These are phyloP conservation scores for Rubia occidens DNA, from an alignment of 305 asterid genomes.

Conservation along the genomic window DNA sequence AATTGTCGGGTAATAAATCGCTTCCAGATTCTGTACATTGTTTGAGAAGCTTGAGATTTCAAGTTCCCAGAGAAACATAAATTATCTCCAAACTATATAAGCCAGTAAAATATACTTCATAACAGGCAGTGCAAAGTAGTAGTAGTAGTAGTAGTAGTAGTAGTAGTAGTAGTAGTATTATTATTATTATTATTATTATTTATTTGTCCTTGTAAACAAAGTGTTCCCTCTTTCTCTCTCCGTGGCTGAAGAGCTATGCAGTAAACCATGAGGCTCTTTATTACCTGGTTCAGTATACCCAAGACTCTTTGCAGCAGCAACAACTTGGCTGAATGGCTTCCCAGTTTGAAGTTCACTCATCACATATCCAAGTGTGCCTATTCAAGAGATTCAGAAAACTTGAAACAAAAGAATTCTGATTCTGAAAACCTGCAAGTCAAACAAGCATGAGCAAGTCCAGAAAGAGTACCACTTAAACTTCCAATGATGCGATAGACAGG, in stretches of 20 bases:
- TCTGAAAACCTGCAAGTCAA: slow-evolving; percentile 11
- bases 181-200: too few relatives aligned
- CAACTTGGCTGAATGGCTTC: slow-evolving; percentile 77
- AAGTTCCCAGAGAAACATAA: not conserved
- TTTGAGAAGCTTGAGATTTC: not conserved
- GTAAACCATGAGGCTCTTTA: slow-evolving; percentile 6
- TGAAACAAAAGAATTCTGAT: not conserved
- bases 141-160: too few relatives aligned
- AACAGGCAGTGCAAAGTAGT: not conserved
- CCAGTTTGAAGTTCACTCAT: slow-evolving; percentile 92
- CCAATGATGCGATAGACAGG: slow-evolving; percentile 66
- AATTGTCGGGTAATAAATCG: slow-evolving; percentile 1
- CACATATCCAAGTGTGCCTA: slow-evolving; percentile 94
- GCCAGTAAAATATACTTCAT: not conserved
- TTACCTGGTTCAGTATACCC: slow-evolving; percentile 98
- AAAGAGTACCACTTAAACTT: slow-evolving; percentile 70
- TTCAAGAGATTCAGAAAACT: slow-evolving; percentile 13
- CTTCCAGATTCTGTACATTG: not conserved
- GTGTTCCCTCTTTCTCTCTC: not conserved
- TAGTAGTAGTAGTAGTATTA: too few relatives aligned
- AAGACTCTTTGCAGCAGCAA: slow-evolving; percentile 69
- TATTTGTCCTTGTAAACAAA: not conserved
- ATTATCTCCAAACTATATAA: slow-evolving; percentile 1
- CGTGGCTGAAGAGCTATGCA: not conserved
- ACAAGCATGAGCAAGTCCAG: slow-evolving; percentile 7